Percentiles rank a stretch among this genome's conserved stretches.
These are phyloP conservation scores for Entomortierella lignicola DNA, from an alignment of 192 early-diverging fungal species.

Conservation along the genomic window DNA sequence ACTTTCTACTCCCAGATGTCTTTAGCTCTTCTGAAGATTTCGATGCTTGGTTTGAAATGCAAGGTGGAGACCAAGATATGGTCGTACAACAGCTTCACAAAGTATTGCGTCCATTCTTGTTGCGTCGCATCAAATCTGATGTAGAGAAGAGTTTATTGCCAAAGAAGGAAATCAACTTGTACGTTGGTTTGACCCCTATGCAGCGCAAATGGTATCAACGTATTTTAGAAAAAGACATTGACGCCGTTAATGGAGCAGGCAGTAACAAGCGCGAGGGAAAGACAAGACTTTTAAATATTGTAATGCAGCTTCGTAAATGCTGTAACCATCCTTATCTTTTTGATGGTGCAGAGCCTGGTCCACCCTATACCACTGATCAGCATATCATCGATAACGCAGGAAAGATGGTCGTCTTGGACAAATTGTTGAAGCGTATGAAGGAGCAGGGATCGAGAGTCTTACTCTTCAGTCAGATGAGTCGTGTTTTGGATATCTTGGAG, in stretches of 20 bases:
- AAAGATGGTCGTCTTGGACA: slow-evolving; percentile 95
- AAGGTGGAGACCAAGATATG: slow-evolving; percentile 78
- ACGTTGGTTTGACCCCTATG: slow-evolving; percentile 93
- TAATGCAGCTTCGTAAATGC: slow-evolving; percentile 94
- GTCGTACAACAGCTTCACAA: slow-evolving; percentile 73
- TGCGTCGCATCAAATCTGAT: slow-evolving; percentile 93
- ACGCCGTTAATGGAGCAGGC: slow-evolving; percentile 92
- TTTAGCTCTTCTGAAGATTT: slow-evolving; percentile 95
- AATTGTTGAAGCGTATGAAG: slow-evolving; percentile 81
- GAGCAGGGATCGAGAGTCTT: slow-evolving; percentile 94
- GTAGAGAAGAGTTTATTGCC: slow-evolving; percentile 96
- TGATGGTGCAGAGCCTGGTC: slow-evolving; percentile 91
- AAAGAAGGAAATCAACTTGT: slow-evolving; percentile 94
- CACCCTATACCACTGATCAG: slow-evolving; percentile 96
- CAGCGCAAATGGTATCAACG: slow-evolving; percentile 97
- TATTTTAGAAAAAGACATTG: slow-evolving; percentile 96
- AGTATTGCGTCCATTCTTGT: slow-evolving; percentile 83
- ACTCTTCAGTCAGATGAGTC: slow-evolving; percentile 98
- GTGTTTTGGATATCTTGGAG: slow-evolving; percentile 97
- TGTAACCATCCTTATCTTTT: slow-evolving; percentile 98
- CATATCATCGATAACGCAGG: slow-evolving; percentile 94
- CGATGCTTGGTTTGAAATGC: slow-evolving; percentile 90
- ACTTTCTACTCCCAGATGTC: slow-evolving; percentile 97
- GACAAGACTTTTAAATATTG: slow-evolving; percentile 93
- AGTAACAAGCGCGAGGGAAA: slow-evolving; percentile 83